Evolutionary conservation across 225 moss, liverwort and hornwort genomes (phyloP).

Genomic region (Sphagnum contortum): DNA sequence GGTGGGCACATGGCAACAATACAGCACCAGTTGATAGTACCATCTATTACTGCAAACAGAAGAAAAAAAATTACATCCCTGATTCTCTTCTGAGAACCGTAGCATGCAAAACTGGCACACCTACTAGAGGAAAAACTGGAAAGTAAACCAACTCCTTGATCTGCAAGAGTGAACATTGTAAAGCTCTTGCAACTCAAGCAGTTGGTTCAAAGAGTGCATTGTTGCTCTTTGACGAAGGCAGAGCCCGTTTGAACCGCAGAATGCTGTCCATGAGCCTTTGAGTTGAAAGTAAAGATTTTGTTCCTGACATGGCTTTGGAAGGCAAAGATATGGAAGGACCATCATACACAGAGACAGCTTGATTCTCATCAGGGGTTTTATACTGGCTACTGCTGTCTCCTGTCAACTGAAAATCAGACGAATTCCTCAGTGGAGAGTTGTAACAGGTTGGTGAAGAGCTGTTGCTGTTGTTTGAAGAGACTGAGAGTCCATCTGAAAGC

Average conservation of each 20-base stretch:
- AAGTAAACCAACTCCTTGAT: too few relatives aligned
- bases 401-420: conserved; percentile 30
- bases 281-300: conserved; percentile 12
- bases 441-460: conserved; percentile 57
- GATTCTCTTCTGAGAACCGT: too few relatives aligned
- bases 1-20: too few relatives aligned
- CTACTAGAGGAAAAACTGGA: too few relatives aligned
- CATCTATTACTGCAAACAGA: too few relatives aligned
- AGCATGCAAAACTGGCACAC: too few relatives aligned
- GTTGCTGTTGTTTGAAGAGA: conserved; percentile 56
- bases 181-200: conserved; percentile 31
- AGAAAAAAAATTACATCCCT: too few relatives aligned
- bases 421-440: conserved; percentile 44
- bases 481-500: conserved; percentile 39
- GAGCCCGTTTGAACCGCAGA: conserved; percentile 8
- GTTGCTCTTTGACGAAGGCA: conserved; percentile 4
- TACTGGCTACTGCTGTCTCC: conserved; percentile 6
- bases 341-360: neutral
- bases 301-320: neutral
- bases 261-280: conserved; percentile 23
- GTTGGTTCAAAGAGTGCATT: conserved; percentile 9
- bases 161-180: conserved; percentile 11
- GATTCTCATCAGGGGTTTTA: neutral
- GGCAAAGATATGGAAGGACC: neutral
- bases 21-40: too few relatives aligned